Base-by-base conservation (phyloP, 768 basidiomycete genomes). In the Macrolepiota fuliginosa region DNA sequence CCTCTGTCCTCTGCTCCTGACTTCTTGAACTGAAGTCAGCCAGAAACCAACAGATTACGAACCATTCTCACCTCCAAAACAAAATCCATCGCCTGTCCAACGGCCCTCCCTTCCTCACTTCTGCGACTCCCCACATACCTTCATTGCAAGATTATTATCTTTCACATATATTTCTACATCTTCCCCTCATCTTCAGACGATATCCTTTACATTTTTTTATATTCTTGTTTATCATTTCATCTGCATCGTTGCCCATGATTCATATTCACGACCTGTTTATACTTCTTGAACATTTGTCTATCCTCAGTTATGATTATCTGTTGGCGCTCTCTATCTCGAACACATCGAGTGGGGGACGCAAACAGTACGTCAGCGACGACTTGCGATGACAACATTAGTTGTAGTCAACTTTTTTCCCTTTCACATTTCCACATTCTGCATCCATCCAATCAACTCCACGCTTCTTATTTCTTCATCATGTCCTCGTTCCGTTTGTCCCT, bases 1-100 rank as follows among this genome's bases (percentile, higher is more conserved):
- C 77, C 80, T 47, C 79, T 83, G 62, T 79, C 79, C 54, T 77
- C 77, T 40, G 69, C 79, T 32, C 80, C 80, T 63, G 73, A 77
- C 58, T 76, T 86, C 64, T 77, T 82, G 69, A 81, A 81, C 67
- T 86, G 71, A 79, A 66, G 37, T 29, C 25, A 15, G 54, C 42
- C 29, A n/a, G 55, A 35, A 56, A 40, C 24, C 22, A 32, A 50
- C 4, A 39, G 24, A 25, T 32, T 56, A 36, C 35, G 54, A 56
- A 58, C 42, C 58, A 57, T 64, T 35, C 61, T 53, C 63, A 63
- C 64, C 60, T 32, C 29, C 29, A 45, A 45, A 46, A 54, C 53
- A 58, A 64, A 64, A 66, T 61, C 36, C 9, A 24, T 50, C 54
- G 54, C 58, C 42, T 24, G 57, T 42, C 39, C 56, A 52, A 58